A percentile compares a stretch with the other conserved stretches of the same genome.
Conservation (phyloP, 1,284 basidiomycete genomes). For the Sporisorium exsertum region DNA sequence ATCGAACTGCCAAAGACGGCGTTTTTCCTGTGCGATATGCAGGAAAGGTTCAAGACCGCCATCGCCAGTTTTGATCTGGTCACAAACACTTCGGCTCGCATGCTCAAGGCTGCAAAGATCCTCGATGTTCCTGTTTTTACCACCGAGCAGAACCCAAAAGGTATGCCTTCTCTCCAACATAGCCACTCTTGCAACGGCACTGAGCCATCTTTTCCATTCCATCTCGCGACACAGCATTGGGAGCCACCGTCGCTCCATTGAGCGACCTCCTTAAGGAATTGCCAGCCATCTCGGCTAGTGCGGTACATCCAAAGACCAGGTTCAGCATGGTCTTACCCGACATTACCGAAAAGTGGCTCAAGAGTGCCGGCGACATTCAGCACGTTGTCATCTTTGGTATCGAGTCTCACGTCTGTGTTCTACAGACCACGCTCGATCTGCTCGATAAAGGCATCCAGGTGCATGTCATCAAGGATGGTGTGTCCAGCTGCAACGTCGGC, state of each 20-base stretch:
- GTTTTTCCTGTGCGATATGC: conserved; percentile 64
- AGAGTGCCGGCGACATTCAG: conserved; percentile 70
- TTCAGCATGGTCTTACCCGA: conserved; percentile 86
- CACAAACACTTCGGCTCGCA: conserved; percentile 52
- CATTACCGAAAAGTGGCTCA: conserved; percentile 73
- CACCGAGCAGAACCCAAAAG: conserved; percentile 86
- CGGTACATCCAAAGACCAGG: conserved; percentile 77
- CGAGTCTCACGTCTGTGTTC: conserved; percentile 87
- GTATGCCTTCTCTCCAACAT: conserved; percentile 70
- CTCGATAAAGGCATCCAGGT: conserved; percentile 74
- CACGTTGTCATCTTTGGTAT: conserved; percentile 85
- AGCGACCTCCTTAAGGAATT: conserved; percentile 73
- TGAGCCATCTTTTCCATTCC: neutral
- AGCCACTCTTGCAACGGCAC: neutral
- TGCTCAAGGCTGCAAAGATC: conserved; percentile 71
- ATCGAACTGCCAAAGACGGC: conserved; percentile 59
- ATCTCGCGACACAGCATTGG: conserved; percentile 74
- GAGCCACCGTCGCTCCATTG: conserved; percentile 78
- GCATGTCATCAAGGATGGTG: conserved; percentile 83
- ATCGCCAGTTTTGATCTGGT: conserved; percentile 59
- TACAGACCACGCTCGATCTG: conserved; percentile 82
- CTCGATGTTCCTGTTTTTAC: conserved; percentile 79
- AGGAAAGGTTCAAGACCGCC: conserved; percentile 58
- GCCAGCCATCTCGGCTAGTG: conserved; percentile 74
- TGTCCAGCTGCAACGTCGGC: conserved; percentile 80